These are phyloP conservation scores for Fonsecaea monophora DNA, from an alignment of 2,329 filamentous ascomycete species.

Conservation along the genomic window DNA sequence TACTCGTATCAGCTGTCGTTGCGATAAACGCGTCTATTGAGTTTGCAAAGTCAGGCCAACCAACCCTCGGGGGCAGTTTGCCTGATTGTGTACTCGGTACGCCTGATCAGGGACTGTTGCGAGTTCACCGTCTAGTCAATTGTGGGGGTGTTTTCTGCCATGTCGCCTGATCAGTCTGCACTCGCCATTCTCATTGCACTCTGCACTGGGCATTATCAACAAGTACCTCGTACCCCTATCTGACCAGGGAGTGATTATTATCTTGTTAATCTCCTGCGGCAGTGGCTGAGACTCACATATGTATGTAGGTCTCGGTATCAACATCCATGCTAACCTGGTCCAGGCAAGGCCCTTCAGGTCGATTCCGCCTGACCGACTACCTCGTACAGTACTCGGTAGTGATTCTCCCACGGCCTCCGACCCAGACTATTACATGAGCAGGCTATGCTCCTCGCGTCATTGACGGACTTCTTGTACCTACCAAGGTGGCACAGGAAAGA, in stretches of 20 bases:
- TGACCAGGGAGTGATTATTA: background rate
- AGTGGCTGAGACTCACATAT: constrained; percentile 1
- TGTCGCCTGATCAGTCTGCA: background rate
- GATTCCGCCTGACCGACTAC: background rate
- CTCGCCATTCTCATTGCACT: background rate
- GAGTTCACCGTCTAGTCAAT: too few relatives aligned
- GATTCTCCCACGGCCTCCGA: too few relatives aligned
- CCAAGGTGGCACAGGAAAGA: background rate
- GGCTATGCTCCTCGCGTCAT: background rate
- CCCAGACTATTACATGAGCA: background rate
- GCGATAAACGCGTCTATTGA: too few relatives aligned
- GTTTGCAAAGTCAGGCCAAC: too few relatives aligned
- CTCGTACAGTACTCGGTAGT: too few relatives aligned
- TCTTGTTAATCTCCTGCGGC: background rate
- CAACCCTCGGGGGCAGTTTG: too few relatives aligned
- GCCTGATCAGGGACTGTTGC: background rate
- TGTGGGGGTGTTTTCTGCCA: background rate
- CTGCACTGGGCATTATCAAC: too few relatives aligned
- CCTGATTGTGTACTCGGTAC: background rate
- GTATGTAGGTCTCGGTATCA: background rate
- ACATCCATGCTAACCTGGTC: background rate
- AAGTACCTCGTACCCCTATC: background rate
- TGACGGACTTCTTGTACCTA: too few relatives aligned
- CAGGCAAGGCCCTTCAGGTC: background rate
- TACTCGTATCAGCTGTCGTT: too few relatives aligned